These are phyloP conservation scores for Aspergillus niger DNA, from an alignment of 2,329 filamentous ascomycete species.

Conservation along the genomic window DNA sequence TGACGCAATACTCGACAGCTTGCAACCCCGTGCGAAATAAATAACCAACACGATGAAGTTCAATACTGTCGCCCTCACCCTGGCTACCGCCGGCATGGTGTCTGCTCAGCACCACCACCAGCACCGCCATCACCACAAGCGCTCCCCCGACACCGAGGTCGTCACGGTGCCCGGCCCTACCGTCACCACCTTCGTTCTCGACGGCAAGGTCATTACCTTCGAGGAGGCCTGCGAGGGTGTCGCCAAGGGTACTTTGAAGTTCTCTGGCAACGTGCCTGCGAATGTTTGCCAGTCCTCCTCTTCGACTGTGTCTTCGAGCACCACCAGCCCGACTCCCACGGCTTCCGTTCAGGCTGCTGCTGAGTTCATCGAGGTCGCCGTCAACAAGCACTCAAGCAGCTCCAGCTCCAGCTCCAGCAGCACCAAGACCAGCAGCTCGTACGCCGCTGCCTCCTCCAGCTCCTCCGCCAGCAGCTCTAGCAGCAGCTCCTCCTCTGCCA, in stretches of 20 bases:
- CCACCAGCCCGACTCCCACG: slow-evolving; percentile 35
- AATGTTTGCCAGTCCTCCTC: slow-evolving; percentile 53
- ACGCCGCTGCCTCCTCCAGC: slow-evolving; percentile 28
- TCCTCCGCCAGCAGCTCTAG: slow-evolving; percentile 28
- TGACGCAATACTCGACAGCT: slow-evolving; percentile 3
- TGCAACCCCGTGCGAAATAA: slow-evolving; percentile 6
- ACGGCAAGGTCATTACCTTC: slow-evolving; percentile 49
- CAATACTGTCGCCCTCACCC: slow-evolving; percentile 40
- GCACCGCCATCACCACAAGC: slow-evolving; percentile 47
- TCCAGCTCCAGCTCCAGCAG: slow-evolving; percentile 29
- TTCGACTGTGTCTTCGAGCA: slow-evolving; percentile 35
- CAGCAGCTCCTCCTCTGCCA: slow-evolving; percentile 36
- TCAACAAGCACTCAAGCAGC: slow-evolving; percentile 36
- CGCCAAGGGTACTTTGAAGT: slow-evolving; percentile 65
- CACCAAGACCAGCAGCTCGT: slow-evolving; percentile 22
- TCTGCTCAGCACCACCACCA: slow-evolving; percentile 47
- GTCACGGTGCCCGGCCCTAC: slow-evolving; percentile 63
- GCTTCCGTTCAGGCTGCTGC: slow-evolving; percentile 24
- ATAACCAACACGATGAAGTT: slow-evolving; percentile 41
- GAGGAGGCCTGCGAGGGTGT: slow-evolving; percentile 72
- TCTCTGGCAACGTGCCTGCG: slow-evolving; percentile 62
- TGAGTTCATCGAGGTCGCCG: slow-evolving; percentile 55
- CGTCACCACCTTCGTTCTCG: slow-evolving; percentile 71
- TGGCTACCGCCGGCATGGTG: slow-evolving; percentile 48
- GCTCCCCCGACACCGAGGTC: slow-evolving; percentile 46